phyloP scores from a whole-genome alignment of 2,329 filamentous ascomycete genomes.

The Botrytis byssoidea region DNA sequence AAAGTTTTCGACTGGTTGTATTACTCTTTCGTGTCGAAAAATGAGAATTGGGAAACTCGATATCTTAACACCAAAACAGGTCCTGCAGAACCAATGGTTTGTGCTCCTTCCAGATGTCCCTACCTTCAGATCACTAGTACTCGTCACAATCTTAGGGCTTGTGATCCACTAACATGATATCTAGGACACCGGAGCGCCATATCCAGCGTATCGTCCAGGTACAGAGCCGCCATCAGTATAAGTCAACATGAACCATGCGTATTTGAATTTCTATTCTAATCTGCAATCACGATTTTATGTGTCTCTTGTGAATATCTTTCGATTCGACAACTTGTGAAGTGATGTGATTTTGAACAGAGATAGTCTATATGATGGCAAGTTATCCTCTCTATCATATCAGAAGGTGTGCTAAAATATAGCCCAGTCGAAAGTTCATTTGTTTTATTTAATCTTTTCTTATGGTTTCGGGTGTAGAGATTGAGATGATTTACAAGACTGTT shows the following conservation, averaged over 20 bases:
- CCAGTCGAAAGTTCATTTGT: background rate
- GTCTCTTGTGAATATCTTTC: background rate
- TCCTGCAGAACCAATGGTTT: background rate
- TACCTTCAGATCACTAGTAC: too few relatives aligned
- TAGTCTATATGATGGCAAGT: too few relatives aligned
- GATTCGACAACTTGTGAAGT: background rate
- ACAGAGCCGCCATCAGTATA: background rate
- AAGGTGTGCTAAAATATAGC: too few relatives aligned
- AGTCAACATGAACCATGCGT: background rate
- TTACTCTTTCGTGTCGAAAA: conserved; percentile 12
- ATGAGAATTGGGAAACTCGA: conserved; percentile 19
- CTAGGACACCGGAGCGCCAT: background rate
- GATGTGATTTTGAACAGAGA: too few relatives aligned
- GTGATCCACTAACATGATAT: background rate
- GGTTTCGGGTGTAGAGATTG: background rate
- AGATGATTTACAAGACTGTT: background rate
- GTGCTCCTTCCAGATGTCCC: background rate
- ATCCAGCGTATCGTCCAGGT: background rate
- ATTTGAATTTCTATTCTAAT: background rate
- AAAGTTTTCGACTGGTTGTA: conserved; percentile 22
- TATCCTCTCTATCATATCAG: too few relatives aligned
- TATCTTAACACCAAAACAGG: background rate
- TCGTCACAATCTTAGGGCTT: too few relatives aligned
- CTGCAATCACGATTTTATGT: background rate
- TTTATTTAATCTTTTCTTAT: too few relatives aligned